Conservation (phyloP, 2,329 filamentous ascomycete species). For the Hypoxylon sp. region DNA sequence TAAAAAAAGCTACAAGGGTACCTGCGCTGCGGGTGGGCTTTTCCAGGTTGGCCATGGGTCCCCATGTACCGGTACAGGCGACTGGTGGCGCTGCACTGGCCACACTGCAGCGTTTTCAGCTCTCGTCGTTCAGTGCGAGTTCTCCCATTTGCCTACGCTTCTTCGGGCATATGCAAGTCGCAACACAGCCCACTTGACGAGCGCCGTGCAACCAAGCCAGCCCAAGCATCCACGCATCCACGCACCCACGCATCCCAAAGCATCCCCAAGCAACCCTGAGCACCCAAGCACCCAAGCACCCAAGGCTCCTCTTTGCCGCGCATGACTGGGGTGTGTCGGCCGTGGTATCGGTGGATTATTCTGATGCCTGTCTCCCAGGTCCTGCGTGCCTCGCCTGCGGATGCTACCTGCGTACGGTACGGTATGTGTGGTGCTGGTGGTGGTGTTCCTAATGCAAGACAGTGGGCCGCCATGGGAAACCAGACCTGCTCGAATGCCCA, state of each 20-base stretch:
- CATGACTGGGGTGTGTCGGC: slow-evolving; percentile 47
- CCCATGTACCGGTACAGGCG: slow-evolving; percentile 29
- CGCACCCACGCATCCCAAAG: too few relatives aligned
- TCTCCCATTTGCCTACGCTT: slow-evolving; percentile 51
- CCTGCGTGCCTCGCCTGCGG: slow-evolving; percentile 42
- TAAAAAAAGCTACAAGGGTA: slow-evolving; percentile 31
- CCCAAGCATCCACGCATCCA: slow-evolving; percentile 7
- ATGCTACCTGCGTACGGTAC: slow-evolving; percentile 38
- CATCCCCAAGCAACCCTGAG: slow-evolving; percentile 3
- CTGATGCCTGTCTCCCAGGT: slow-evolving; percentile 40
- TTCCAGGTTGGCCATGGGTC: not conserved
- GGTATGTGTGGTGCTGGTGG: slow-evolving; percentile 9
- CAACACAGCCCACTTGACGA: slow-evolving; percentile 52
- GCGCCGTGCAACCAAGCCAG: slow-evolving; percentile 33
- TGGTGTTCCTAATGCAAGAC: slow-evolving; percentile 48
- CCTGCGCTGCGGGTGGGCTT: slow-evolving; percentile 11
- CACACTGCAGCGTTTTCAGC: slow-evolving; percentile 55
- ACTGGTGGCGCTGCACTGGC: slow-evolving; percentile 50
- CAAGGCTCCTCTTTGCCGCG: slow-evolving; percentile 47
- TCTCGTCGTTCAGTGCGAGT: slow-evolving; percentile 46
- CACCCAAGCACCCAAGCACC: slow-evolving; percentile 2
- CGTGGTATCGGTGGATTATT: slow-evolving; percentile 47
- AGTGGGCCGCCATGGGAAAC: slow-evolving; percentile 43
- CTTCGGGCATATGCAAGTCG: slow-evolving; percentile 51
- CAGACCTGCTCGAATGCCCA: slow-evolving; percentile 37